Evolutionary conservation across 2,329 filamentous ascomycete species (phyloP), one percentile per base, ranked within the genome.

Genomic region (Aspergillus awamori): DNA sequence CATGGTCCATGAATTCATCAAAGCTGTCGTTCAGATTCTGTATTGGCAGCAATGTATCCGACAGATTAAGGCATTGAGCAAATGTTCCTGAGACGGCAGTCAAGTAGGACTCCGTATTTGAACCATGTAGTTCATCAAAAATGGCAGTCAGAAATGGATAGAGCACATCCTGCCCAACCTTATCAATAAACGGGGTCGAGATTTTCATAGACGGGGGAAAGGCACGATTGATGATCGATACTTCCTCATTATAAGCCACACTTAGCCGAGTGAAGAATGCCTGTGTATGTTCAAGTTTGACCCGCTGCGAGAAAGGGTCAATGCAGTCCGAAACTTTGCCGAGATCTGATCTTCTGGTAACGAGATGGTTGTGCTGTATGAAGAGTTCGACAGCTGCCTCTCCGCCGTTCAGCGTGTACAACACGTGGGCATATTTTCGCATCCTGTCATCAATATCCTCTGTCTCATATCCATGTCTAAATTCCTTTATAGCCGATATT

Each of bases 371-470:
- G 69, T 95, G 94, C 59, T 94, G 89, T 58, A 97, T 87, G 73
- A 97, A 98, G 1, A 93, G 82, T 57, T 98, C 92, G 52, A 96
- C 83, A 8, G 87, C 92, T 13, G 89, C 88, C 43, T 84, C 83
- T 15, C 92, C 93, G 26, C 91, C 92, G 73, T 96, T 96, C 48
- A 99, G 82, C 2, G 86, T 85, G 60, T 91, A 87, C 59, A 99
- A 80, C 15, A 99, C 93, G 68, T 92, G 87, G 2, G 93, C 93
- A 76, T 97, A 98, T 71, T 90, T 87, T 67, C 85, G 87, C 94
- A 98, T 97, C 57, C 88, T 84, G 2, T 92, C 93, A 66, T 96
- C 90, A 57, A 96, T 87, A 74, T 99, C 94, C 79, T 90, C 91
- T 47, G 87, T 88, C 74, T 95, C 92, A 67, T 96, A 96, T 4